These are phyloP conservation scores for Leccinum rimulosum DNA, from an alignment of 768 basidiomycete genomes.

Conservation along the genomic window DNA sequence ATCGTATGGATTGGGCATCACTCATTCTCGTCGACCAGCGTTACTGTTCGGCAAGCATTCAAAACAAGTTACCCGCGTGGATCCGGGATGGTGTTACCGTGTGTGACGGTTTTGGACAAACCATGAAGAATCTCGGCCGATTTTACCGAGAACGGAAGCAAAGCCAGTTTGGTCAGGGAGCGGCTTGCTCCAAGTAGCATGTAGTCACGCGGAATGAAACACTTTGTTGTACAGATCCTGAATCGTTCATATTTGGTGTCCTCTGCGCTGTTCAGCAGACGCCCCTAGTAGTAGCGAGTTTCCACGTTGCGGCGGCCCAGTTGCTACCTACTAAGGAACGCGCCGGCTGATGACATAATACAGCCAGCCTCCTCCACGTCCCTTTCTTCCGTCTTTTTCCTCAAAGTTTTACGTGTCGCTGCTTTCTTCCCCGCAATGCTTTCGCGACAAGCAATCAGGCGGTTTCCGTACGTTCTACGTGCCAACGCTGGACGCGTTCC, in stretches of 20 bases:
- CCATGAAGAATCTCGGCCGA: constrained; percentile 60
- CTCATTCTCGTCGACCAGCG: constrained; percentile 85
- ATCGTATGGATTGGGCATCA: constrained; percentile 88
- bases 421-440: constrained; percentile 29
- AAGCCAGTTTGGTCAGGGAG: background rate
- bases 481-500: constrained; percentile 16
- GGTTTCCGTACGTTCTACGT: constrained; percentile 32
- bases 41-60: constrained; percentile 67
- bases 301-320: background rate
- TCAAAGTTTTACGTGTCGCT: background rate
- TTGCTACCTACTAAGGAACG: background rate
- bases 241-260: constrained; percentile 1
- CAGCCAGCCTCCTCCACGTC: background rate
- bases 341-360: background rate
- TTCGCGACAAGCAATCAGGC: constrained; percentile 36
- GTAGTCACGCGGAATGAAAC: background rate
- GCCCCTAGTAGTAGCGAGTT: background rate
- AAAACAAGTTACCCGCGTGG: constrained; percentile 87
- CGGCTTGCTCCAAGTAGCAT: constrained; percentile 3
- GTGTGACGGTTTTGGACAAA: constrained; percentile 67
- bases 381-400: background rate
- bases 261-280: background rate
- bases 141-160: constrained; percentile 65
- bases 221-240: constrained; percentile 1
- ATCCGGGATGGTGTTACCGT: constrained; percentile 63